Evolutionary conservation across 2,329 filamentous ascomycete species (phyloP).

Genomic region (Xylaria multiplex): DNA sequence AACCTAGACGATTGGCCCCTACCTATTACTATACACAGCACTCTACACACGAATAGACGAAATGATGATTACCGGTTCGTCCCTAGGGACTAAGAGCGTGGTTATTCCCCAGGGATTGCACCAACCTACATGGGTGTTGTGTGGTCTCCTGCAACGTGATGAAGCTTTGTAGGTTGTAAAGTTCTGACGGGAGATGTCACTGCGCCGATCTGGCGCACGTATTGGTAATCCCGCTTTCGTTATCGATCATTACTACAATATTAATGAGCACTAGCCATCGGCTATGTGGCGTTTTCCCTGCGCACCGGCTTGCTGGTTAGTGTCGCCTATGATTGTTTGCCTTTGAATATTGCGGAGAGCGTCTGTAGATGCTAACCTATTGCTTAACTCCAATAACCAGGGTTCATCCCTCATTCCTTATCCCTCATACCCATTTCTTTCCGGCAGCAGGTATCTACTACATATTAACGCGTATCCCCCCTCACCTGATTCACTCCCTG

Average conservation of each 20-base stretch:
- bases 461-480: conserved; percentile 17
- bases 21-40: conserved; percentile 17
- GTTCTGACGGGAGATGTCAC: conserved; percentile 31
- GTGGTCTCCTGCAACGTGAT: conserved; percentile 18
- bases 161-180: conserved; percentile 15
- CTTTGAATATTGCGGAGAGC: conserved; percentile 5
- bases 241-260: conserved; percentile 20
- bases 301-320: neutral
- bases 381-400: conserved; percentile 19
- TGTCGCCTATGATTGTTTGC: conserved; percentile 7
- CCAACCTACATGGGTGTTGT: conserved; percentile 18
- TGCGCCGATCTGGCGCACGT: conserved; percentile 17
- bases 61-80: neutral
- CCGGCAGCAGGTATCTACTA: neutral
- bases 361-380: neutral
- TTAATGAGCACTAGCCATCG: neutral
- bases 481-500: conserved; percentile 20
- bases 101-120: conserved; percentile 5
- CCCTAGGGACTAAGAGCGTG: conserved; percentile 2
- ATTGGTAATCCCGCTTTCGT: conserved; percentile 21
- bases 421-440: conserved; percentile 13
- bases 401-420: conserved; percentile 27
- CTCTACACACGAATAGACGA: neutral
- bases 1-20: conserved; percentile 25
- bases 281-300: conserved; percentile 11